These are phyloP conservation scores for Geoglossum cookeanum DNA, from an alignment of 2,329 filamentous ascomycete species.

Conservation along the genomic window DNA sequence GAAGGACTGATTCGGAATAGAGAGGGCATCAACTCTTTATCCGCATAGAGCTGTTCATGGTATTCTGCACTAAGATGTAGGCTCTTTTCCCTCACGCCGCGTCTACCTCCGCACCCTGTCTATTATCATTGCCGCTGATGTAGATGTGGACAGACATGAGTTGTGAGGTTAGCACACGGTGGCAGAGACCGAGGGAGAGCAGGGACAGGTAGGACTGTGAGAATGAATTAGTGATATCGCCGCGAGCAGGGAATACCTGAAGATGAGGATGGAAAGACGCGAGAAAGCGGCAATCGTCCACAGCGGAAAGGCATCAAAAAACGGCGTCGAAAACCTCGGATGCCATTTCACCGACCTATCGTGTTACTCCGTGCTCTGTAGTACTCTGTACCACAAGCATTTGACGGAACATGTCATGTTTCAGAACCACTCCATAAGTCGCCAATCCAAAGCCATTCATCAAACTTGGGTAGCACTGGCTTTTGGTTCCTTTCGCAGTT, in stretches of 20 bases:
- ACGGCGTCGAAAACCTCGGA: too few species aligned
- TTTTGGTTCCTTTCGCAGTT: neutral
- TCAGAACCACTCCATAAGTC: neutral
- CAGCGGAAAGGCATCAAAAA: too few species aligned
- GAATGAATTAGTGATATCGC: neutral
- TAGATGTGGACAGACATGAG: neutral
- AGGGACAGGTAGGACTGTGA: neutral
- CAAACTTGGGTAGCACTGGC: neutral
- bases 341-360: too few species aligned
- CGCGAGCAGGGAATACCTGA: neutral
- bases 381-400: neutral
- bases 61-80: neutral
- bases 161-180: neutral
- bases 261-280: neutral
- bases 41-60: neutral
- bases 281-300: too few species aligned
- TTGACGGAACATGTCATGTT: neutral
- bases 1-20: neutral
- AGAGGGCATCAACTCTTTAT: neutral
- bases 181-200: too few species aligned
- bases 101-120: neutral
- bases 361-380: too few species aligned
- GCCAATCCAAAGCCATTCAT: neutral
- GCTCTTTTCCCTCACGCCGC: neutral
- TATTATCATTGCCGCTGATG: neutral